Evolutionary conservation across 2,329 filamentous ascomycete genomes (phyloP), one percentile per base, ranked within the genome.

Genomic region (Cladosporium phlei): DNA sequence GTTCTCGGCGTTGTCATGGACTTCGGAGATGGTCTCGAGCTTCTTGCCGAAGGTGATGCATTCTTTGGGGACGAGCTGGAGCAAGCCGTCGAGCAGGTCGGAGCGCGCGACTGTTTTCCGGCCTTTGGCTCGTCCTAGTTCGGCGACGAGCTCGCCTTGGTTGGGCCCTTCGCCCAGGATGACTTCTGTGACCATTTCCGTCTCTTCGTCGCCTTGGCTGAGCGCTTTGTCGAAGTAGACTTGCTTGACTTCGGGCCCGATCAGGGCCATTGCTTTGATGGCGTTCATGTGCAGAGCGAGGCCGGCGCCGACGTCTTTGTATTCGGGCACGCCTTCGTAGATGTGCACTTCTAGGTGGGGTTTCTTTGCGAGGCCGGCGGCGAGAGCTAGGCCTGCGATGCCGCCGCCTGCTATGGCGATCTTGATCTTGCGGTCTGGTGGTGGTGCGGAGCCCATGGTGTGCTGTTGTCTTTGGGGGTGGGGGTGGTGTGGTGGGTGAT

Each of bases 271-370:
- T 0, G 74, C 74, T 28, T 70, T 69, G 60, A 78, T 67, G 0
- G 75, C 75, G 56, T 78, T 78, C 1, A 74, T 73, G 2, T 75
- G 75, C 4, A 77, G 62, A 1, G 70, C 73, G 14, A 76, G 73
- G 2, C 70, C 71, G 0, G 73, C 71, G 6, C 73, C 72, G 21
- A 75, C 68, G 46, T 75, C 71, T 47, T 63, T 67, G 28, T 75
- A 68, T 50, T 72, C 69, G 1, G 59, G 54, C 0, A 75, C 70
- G 29, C 69, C 67, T 47, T 78, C 76, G 51, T 76, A 78, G 19
- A 78, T 59, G 48, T 75, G 66, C 1, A 77, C 66, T 17, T 71
- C 62, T 27, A 76, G 57, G 7, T 66, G 59, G 1, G 66, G 60
- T 8, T 72, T 66, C 24, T 66, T 59, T 33, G 67, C 54, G 9